phyloP scores from a whole-genome alignment of 2,329 filamentous ascomycete genomes.

The Colletotrichum sansevieriae region DNA sequence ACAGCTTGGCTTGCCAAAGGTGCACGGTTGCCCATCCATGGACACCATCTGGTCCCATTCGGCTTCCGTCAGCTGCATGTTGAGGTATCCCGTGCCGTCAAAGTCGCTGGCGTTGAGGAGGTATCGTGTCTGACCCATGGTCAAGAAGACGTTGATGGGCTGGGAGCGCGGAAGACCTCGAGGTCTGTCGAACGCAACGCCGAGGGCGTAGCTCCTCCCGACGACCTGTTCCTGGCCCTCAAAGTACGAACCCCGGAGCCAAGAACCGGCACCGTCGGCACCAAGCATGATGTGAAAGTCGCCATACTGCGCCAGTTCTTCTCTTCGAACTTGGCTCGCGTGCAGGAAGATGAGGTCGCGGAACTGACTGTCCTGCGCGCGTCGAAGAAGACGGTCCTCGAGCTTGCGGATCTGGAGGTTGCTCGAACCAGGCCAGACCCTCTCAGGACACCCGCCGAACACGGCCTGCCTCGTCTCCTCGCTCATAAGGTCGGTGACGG shows the following conservation, averaged over 20 bases:
- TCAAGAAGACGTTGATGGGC: slow-evolving; percentile 53
- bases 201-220: slow-evolving; percentile 50
- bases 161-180: slow-evolving; percentile 52
- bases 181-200: slow-evolving; percentile 42
- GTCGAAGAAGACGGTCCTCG: slow-evolving; percentile 52
- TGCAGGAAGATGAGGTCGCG: slow-evolving; percentile 50
- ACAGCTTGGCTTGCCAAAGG: slow-evolving; percentile 51
- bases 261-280: slow-evolving; percentile 53
- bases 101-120: slow-evolving; percentile 53
- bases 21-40: slow-evolving; percentile 49
- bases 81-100: slow-evolving; percentile 47
- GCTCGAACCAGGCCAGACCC: slow-evolving; percentile 53
- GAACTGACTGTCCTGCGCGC: slow-evolving; percentile 51
- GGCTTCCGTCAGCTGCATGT: slow-evolving; percentile 52
- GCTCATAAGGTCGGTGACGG: background rate
- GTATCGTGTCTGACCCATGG: slow-evolving; percentile 53
- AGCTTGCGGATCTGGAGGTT: slow-evolving; percentile 56
- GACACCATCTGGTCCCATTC: slow-evolving; percentile 48
- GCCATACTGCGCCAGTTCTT: slow-evolving; percentile 48
- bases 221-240: slow-evolving; percentile 51
- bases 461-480: background rate
- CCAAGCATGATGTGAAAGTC: slow-evolving; percentile 54
- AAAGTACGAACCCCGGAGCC: slow-evolving; percentile 52
- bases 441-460: slow-evolving; percentile 49
- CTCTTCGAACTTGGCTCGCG: slow-evolving; percentile 48